Base-by-base conservation (phyloP, 352 stramenopile genomes). In the Poterioochromonas sp. region DNA sequence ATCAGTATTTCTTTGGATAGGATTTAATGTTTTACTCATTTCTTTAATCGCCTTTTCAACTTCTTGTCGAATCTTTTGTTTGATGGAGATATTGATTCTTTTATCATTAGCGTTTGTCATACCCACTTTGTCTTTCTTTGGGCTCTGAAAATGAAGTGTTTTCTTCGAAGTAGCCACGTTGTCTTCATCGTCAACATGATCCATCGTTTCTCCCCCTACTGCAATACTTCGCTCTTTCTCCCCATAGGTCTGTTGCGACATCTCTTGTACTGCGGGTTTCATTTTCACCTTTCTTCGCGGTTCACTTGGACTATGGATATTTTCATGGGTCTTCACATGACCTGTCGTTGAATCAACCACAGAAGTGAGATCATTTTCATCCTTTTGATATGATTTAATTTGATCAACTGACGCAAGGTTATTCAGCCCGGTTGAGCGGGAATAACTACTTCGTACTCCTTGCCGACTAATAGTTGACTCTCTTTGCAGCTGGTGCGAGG, bases 11-110 rank as follows among this genome's bases (percentile, higher is more conserved):
- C 8, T 39, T 15, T 39, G 8, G 11, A 5, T 39, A 65, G 3
- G 8, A 65, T 39, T 39, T 35, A 15, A 35, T 32, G 54, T 39
- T 65, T 11, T 65, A 34, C 69, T 35, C 69, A 60, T 3, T 40
- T 58, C 49, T 18, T 64, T 65, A 22, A 76, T 76, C 12, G 32
- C 39, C 8, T 43, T 18, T 43, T 76, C 35, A 35, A 76, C 49
- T 43, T 76, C 69, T 22, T 26, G 5, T 11, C 40, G 34, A 5
- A 76, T 37, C n/a, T 76, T 70, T 29, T 29, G n/a, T 5, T 2
- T 22, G 5, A 32, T 62, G 5, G 18, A n/a, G n/a, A n/a, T n/a
- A n/a, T n/a, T n/a, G n/a, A n/a, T n/a, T n/a, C n/a, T n/a, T n/a
- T n/a, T n/a, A n/a, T n/a, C n/a, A n/a, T n/a, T n/a, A n/a, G n/a